Evolutionary conservation across 2,329 filamentous ascomycete species (phyloP), one percentile per base, ranked within the genome.

Genomic region (Penicillium sp.): DNA sequence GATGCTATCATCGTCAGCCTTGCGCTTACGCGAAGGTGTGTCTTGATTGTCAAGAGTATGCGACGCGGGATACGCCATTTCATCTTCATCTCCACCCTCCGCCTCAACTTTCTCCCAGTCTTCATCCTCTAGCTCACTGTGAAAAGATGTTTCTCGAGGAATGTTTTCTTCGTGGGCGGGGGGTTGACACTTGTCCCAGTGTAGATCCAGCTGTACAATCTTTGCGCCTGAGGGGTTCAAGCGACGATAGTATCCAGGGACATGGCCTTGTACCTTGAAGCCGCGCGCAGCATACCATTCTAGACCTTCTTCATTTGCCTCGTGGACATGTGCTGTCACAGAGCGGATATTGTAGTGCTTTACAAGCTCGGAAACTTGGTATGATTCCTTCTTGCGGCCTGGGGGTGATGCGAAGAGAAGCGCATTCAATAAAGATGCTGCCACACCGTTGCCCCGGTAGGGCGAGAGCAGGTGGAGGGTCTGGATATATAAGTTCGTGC

Each of bases 291-390:
- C 66, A 71, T 88, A 88, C 85, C 85, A 88, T 45, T 78, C 75
- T 59, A 85, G 62, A 0, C 78, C 85, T 46, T 86, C 83, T 16
- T 79, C 75, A 52, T 87, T 87, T 21, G 79, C 80, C 60, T 85
- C 83, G 78, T 86, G 87, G 1, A 87, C 84, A 68, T 88, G 85
- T 10, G 85, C 85, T 2, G 81, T 84, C 18, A 87, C 78, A 13
- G 72, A 75, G 10, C 69, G 71, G 24, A 83, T 78, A 24, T 78
- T 77, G 58, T 85, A 81, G 52, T 79, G 72, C 31, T 75, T 73
- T 4, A 80, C 75, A 9, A 77, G 62, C 5, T 67, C 59, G 10
- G 74, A 76, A 4, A 75, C 64, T 2, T 52, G 60, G 31, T 56
- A 59, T 18, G 40, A 32, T 34, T 45, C 24, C 9, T 58, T 43